Percentiles rank a stretch among this genome's conserved stretches.
Conservation (phyloP, 164 flowering plant species). For the grape (Vitis vinifera) region ASM3070453v1 NC_081816.1:16584501-16585000, state of each 20-base stretch:
- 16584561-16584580: too few species aligned
- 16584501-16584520: too few species aligned
- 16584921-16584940: neutral
- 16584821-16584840: slow-evolving; percentile 70
- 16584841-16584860: slow-evolving; percentile 91
- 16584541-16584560: too few species aligned
- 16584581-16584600: too few species aligned
- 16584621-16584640: too few species aligned
- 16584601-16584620: too few species aligned
- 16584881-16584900: neutral
- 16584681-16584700: slow-evolving; percentile 88
- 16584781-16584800: slow-evolving; percentile 96
- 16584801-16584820: slow-evolving; percentile 92
- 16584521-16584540: too few species aligned
- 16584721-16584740: slow-evolving; percentile 84
- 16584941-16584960: slow-evolving; percentile 88
- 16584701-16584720: slow-evolving; percentile 96
- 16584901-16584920: slow-evolving; percentile 6
- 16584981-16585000: slow-evolving; percentile 97
- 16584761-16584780: slow-evolving; percentile 92
- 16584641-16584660: slow-evolving; percentile 69
- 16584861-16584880: slow-evolving; percentile 20
- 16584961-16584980: slow-evolving; percentile 91
- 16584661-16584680: slow-evolving; percentile 87
- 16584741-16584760: slow-evolving; percentile 95